phyloP scores from a whole-genome alignment of 2,329 filamentous ascomycete species.

The Penicillium hordei region DNA sequence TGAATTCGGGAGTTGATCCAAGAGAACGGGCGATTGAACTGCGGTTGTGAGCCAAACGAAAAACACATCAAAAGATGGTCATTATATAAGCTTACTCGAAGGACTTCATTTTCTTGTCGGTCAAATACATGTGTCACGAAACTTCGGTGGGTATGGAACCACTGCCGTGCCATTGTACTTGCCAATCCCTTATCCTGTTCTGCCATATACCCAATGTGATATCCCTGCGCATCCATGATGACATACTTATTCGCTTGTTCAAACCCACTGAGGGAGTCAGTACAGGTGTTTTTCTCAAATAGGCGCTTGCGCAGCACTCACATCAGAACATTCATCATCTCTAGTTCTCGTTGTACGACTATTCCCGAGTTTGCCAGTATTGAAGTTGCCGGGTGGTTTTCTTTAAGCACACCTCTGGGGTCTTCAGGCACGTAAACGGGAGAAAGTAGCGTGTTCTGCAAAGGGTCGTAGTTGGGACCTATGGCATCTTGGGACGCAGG shows the following conservation, averaged over 20 bases:
- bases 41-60: constrained; percentile 10
- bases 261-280: constrained; percentile 49
- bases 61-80: background rate
- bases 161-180: constrained; percentile 57
- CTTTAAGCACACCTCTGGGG: constrained; percentile 58
- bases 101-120: constrained; percentile 58
- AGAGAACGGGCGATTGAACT: constrained; percentile 63
- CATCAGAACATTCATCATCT: constrained; percentile 65
- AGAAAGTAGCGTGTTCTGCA: constrained; percentile 54
- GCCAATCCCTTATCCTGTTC: constrained; percentile 62
- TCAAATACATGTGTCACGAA: constrained; percentile 68
- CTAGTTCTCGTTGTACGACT: constrained; percentile 62
- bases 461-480: constrained; percentile 43
- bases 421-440: constrained; percentile 64
- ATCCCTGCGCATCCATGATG: constrained; percentile 63
- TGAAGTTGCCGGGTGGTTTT: constrained; percentile 57
- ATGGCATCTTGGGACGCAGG: constrained; percentile 35
- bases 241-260: constrained; percentile 67
- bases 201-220: constrained; percentile 64
- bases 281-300: background rate
- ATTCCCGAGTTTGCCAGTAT: constrained; percentile 62
- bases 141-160: constrained; percentile 61
- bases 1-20: constrained; percentile 62
- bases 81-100: constrained; percentile 43
- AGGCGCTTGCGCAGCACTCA: constrained; percentile 24